Base-by-base conservation (phyloP, 768 basidiomycete species). In the Mycena albidolilacea region DNA sequence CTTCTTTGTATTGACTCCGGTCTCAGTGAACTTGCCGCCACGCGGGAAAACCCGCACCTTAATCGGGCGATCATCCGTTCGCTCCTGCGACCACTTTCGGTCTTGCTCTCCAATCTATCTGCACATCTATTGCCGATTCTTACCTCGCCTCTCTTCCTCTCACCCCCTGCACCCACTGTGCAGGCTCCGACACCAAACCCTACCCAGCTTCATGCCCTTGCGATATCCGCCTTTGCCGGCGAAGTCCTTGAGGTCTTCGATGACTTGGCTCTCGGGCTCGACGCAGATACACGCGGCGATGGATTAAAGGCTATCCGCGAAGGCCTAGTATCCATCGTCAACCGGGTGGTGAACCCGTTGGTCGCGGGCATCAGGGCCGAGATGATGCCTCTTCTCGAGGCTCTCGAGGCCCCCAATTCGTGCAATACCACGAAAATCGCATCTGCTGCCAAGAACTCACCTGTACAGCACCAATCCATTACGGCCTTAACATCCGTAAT, bases 161-260 rank as follows among this genome's bases (percentile, higher is more conserved):
- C 83, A 1, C 84, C 89, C 7, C 82, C 87, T 21, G 85, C 87
- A 9, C 88, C 89, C 1, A 88, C 87, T 5, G 78, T 85, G 23
- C 90, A 88, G 70, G 78, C 82, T 35, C 85, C 90, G 10, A 86
- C 85, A 70, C 87, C 86, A 15, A 94, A 92, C 73, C 82, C 92
- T 14, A 89, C 90, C 7, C 94, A 96, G 79, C 79, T 89, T 15
- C 92, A 95, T 80, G 93, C 92, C 0, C 80, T 95, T 59, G 90
- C 90, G 1, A 84, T 93, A 54, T 89, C 91, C 3, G 86, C 87
- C 17, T 92, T 96, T 74, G 90, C 92, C 23, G 92, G 91, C 55
- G 95, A 96, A 78, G 82, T 95, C 60, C 84, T 95, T 35, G 90
- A 90, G 76, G 87, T 85, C 17, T 93, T 95, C 65, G 92, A 95